Conservation (phyloP, 768 basidiomycete genomes). For the Pisolithus microcarpus region DNA sequence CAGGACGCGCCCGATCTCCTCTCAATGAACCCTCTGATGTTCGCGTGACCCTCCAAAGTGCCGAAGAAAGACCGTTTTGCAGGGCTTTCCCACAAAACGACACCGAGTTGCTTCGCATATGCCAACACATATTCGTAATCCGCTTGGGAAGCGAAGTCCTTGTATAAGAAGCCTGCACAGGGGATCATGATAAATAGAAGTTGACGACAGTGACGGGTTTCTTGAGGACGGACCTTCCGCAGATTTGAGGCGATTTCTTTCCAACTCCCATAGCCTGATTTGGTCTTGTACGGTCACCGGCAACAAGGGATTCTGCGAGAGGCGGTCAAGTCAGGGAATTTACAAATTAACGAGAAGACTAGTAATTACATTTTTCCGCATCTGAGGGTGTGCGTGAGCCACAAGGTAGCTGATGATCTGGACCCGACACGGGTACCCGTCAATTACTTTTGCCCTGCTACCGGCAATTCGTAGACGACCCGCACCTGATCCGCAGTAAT, state of each 20-base stretch:
- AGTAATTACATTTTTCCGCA: slow-evolving; percentile 79
- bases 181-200: slow-evolving; percentile 2
- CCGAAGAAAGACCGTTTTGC: slow-evolving; percentile 77
- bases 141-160: slow-evolving; percentile 74
- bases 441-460: slow-evolving; percentile 6
- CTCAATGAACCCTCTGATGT: slow-evolving; percentile 76
- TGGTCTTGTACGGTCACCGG: slow-evolving; percentile 98
- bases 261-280: slow-evolving; percentile 94
- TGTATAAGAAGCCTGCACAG: slow-evolving; percentile 74
- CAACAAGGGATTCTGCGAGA: slow-evolving; percentile 72
- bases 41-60: slow-evolving; percentile 67
- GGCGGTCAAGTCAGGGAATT: slow-evolving; percentile 1
- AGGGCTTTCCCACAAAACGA: slow-evolving; percentile 78
- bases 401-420: slow-evolving; percentile 95
- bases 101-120: slow-evolving; percentile 76
- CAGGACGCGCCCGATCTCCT: slow-evolving; percentile 45
- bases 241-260: slow-evolving; percentile 84
- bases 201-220: background rate
- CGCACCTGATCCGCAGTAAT: slow-evolving; percentile 93
- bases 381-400: slow-evolving; percentile 95
- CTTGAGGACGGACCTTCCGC: slow-evolving; percentile 59
- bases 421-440: slow-evolving; percentile 9
- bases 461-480: slow-evolving; percentile 15
- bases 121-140: slow-evolving; percentile 84
- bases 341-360: background rate